These are phyloP conservation scores for Solanum pimpinellifolium DNA, from an alignment of 257 asterid genomes.

Conservation along the genomic window DNA sequence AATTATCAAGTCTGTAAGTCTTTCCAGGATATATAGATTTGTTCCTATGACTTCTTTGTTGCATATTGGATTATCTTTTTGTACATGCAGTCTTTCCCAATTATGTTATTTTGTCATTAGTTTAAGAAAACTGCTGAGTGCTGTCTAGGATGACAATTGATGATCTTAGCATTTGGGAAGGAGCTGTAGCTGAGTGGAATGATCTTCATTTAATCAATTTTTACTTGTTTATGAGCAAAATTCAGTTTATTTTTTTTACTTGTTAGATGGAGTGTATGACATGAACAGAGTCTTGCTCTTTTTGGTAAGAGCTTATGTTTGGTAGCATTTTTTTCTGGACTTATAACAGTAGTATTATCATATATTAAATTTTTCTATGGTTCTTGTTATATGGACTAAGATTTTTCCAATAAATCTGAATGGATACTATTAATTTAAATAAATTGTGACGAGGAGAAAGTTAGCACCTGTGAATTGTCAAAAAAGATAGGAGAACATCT, in stretches of 20 bases:
- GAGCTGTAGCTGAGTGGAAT: not conserved
- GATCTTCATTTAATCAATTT: not conserved
- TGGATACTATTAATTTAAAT: not conserved
- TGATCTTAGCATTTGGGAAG: not conserved
- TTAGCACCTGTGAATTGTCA: not conserved
- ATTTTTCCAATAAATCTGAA: not conserved
- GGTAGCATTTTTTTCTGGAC: not conserved
- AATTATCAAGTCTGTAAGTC: constrained; percentile 98
- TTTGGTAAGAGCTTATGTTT: not conserved
- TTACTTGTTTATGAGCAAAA: not conserved
- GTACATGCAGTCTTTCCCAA: not conserved
- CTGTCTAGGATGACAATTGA: not conserved
- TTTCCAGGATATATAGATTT: constrained; percentile 10
- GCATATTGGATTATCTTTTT: not conserved
- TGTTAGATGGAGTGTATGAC: not conserved
- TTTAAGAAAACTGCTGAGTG: not conserved
- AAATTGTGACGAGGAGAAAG: not conserved
- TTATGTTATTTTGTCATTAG: not conserved
- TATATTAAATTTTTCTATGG: not conserved
- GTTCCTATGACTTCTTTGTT: not conserved
- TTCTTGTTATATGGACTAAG: not conserved
- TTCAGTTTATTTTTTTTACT: not conserved
- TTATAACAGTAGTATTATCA: not conserved
- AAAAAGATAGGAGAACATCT: not conserved
- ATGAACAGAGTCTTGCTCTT: not conserved